Evolutionary conservation across 257 asterid genomes (phyloP).

Genomic region (Knoxia roxburghii): DNA sequence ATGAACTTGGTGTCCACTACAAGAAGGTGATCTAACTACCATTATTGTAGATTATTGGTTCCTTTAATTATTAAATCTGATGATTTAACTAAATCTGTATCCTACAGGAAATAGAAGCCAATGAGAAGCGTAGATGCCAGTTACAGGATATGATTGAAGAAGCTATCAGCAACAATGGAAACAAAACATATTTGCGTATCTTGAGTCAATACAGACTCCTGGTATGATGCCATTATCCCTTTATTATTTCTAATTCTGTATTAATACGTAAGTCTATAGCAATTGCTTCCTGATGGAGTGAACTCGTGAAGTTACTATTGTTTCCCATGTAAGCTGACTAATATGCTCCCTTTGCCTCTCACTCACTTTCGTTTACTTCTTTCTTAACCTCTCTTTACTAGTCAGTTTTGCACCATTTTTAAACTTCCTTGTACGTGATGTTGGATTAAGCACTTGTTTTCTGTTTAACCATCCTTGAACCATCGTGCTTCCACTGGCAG

Average conservation of each 20-base stretch:
- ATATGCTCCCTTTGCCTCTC: neutral
- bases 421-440: neutral
- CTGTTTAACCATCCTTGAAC: constrained; percentile 15
- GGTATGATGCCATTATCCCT: constrained; percentile 40
- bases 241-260: neutral
- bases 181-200: constrained; percentile 77
- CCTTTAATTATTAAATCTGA: constrained; percentile 9
- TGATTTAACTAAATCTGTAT: constrained; percentile 16
- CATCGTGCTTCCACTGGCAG: constrained; percentile 30
- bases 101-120: constrained; percentile 79
- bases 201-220: constrained; percentile 88
- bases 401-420: constrained; percentile 3
- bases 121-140: constrained; percentile 70
- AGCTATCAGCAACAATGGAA: constrained; percentile 78
- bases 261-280: neutral
- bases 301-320: neutral
- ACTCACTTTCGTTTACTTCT: neutral
- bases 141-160: constrained; percentile 84
- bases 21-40: constrained; percentile 53
- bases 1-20: constrained; percentile 75
- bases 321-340: neutral
- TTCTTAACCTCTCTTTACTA: neutral
- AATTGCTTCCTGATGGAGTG: neutral
- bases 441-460: neutral
- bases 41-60: neutral